Percentiles rank a stretch among this genome's conserved stretches.
Evolutionary conservation across 805 yeast genomes (phyloP).

Genomic region (Wickerhamiella qilinensis): DNA sequence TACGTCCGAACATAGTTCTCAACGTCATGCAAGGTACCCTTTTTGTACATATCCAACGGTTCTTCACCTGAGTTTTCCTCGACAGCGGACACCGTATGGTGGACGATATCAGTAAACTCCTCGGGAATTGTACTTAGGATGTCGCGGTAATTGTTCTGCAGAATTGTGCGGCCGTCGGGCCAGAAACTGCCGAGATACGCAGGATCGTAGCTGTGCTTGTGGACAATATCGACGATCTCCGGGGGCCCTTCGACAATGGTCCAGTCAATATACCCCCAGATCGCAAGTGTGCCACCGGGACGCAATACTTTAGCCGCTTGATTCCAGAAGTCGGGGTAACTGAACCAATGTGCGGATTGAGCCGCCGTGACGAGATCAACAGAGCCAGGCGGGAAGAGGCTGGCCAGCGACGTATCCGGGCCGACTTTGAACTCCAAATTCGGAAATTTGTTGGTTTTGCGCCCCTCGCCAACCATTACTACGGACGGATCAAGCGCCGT

Average conservation of each 20-base stretch:
- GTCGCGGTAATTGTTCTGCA: constrained; percentile 32
- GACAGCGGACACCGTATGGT: constrained; percentile 18
- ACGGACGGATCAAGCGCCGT: constrained; percentile 49
- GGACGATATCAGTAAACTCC: constrained; percentile 27
- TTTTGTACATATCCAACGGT: constrained; percentile 13
- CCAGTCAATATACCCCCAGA: constrained; percentile 73
- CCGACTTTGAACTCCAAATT: constrained; percentile 10
- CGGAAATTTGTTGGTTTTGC: constrained; percentile 2
- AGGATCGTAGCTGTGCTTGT: constrained; percentile 35
- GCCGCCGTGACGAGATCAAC: constrained; percentile 62
- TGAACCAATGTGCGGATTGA: constrained; percentile 76
- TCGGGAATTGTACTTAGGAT: constrained; percentile 30
- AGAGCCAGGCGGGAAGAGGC: constrained; percentile 17
- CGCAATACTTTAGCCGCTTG: constrained; percentile 36
- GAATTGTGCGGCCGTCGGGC: constrained; percentile 63
- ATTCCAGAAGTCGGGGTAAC: constrained; percentile 35
- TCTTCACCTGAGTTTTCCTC: constrained; percentile 5
- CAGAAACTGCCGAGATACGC: constrained; percentile 40
- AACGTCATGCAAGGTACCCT: constrained; percentile 29
- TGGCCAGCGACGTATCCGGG: constrained; percentile 14
- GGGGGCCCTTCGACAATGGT: constrained; percentile 32
- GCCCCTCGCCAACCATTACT: constrained; percentile 39
- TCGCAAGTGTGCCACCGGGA: constrained; percentile 51
- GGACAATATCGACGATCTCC: constrained; percentile 36
- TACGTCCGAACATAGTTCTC: constrained; percentile 44